Base-by-base conservation (phyloP, 169 alveolate species). In the Babesia ovata region DNA sequence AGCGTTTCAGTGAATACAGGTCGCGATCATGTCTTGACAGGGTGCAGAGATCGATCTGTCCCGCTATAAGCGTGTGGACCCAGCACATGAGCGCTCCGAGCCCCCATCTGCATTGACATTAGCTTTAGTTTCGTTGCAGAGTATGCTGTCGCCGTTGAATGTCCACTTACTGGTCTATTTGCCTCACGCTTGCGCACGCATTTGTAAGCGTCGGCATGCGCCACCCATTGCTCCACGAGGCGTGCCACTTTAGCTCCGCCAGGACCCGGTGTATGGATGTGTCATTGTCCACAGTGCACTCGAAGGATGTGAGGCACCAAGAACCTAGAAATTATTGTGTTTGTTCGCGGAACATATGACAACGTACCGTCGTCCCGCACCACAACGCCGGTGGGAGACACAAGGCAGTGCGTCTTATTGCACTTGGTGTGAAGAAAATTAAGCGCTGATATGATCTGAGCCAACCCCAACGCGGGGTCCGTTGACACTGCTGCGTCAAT, bases 391-490 rank as follows among this genome's bases (percentile, higher is more conserved):
- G 66, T 66, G 48, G 90, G 87, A 46, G 79, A 73, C 53, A 87
- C 70, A 53, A 79, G 66, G 58, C 90, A 74, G 33, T 77, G 77
- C 24, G 82, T 56, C 50, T 70, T 76, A 17, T 85, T 86, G 59
- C 86, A 88, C 33, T 85, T 86, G 19, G 81, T 77, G 42, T 79
- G 87, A 3, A 88, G 85, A 48, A 73, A 65, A 53, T 81, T 36
- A 39, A 88, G 56, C 49, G 91, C 86, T 29, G 89, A 86, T 6
- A 84, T 61, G 48, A 81, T 71, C 84, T 88, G 89, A 56, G 76
- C 66, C 16, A 62, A 53, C 63, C 88, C 90, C 50, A 88, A 74
- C 49, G 90, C 76, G 22, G 85, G 79, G 48, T 85, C 90, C 17
- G 88, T 67, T 24, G 86, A 79, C 21, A 88, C 60, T 19, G 75